Base-by-base conservation (phyloP, 352 stramenopile species). In the Phytophthora hybrid region DNA sequence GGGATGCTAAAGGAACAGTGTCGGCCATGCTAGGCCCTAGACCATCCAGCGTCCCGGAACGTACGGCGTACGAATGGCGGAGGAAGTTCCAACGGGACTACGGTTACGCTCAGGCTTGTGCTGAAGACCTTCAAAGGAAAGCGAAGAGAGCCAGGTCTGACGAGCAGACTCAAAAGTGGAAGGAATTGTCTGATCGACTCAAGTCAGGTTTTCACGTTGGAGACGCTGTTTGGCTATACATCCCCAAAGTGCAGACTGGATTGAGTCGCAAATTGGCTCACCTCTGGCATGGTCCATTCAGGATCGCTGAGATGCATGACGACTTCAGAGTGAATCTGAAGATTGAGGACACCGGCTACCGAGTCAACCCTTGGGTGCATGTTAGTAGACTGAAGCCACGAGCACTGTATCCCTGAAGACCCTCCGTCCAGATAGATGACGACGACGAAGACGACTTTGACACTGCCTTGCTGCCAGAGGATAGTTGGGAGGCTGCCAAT, bases 1-100 rank as follows among this genome's bases (percentile, higher is more conserved):
- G 69, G 73, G 69, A 77, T 5, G 18, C 68, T 3, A 44, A 59
- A 6, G 32, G 47, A 0, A 79, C 68, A 0, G 21, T 60, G 1
- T 16, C 58, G 4, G 60, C 60, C 3, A 52, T 67, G 49, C 34
- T 60, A 1, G 49, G 47, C 0, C 21, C 29, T 0, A 13, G 19
- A 0, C 61, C 61, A 3, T 34, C 32, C 6, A 52, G 41, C 9
- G 3, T 68, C 13, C 19, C 53, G 4, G 32, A 31, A 21, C 13
- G 31, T 10, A 37, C 49, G 3, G 61, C 34, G 0, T 60, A 68
- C 32, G 61, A 68, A 18, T 53, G 61, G 61, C n/a, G 61, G 8
- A 4, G 57, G 10, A 47, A 53, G 31, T 10, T 66, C 10, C 59
- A 57, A 6, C 59, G 59, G 11, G 32, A 59, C n/a, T 37, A 55